phyloP scores from a whole-genome alignment of 768 basidiomycete species.

The Glaciozyma antarctica region DNA sequence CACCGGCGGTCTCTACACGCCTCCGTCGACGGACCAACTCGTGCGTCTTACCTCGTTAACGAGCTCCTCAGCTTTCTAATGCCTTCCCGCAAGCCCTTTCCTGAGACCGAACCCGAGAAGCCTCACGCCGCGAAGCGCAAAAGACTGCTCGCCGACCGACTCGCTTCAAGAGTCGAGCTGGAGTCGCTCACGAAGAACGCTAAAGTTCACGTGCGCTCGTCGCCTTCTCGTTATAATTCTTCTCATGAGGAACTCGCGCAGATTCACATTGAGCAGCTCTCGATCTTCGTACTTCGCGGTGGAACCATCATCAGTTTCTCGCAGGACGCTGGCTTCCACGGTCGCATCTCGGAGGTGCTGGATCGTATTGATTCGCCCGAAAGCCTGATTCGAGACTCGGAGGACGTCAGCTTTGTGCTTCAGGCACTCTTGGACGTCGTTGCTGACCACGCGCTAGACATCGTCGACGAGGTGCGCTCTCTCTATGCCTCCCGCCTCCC shows the following conservation, averaged over 20 bases:
- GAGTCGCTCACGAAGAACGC: slow-evolving; percentile 7
- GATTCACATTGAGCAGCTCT: slow-evolving; percentile 54
- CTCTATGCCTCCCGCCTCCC: background rate
- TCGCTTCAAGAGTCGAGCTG: background rate
- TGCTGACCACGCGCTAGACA: slow-evolving; percentile 58
- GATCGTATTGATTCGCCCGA: slow-evolving; percentile 11
- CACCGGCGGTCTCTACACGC: background rate
- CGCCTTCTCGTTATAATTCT: background rate
- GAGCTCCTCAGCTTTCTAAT: too few species aligned
- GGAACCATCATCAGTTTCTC: slow-evolving; percentile 41
- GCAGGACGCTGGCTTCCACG: slow-evolving; percentile 19
- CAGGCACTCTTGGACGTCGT: slow-evolving; percentile 61
- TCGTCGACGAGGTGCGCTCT: slow-evolving; percentile 37
- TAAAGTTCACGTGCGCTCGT: slow-evolving; percentile 14
- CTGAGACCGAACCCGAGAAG: too few species aligned
- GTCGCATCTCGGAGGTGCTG: slow-evolving; percentile 5
- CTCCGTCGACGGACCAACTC: background rate
- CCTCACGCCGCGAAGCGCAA: too few species aligned
- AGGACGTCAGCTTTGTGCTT: slow-evolving; percentile 60
- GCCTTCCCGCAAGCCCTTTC: too few species aligned
- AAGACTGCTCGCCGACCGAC: background rate
- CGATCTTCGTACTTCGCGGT: slow-evolving; percentile 58
- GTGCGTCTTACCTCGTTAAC: too few species aligned
- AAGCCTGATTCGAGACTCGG: slow-evolving; percentile 49
- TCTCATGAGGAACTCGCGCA: background rate